These are phyloP conservation scores for Hypoxylon sp. DNA, from an alignment of 2,329 filamentous ascomycete genomes.

Conservation along the genomic window DNA sequence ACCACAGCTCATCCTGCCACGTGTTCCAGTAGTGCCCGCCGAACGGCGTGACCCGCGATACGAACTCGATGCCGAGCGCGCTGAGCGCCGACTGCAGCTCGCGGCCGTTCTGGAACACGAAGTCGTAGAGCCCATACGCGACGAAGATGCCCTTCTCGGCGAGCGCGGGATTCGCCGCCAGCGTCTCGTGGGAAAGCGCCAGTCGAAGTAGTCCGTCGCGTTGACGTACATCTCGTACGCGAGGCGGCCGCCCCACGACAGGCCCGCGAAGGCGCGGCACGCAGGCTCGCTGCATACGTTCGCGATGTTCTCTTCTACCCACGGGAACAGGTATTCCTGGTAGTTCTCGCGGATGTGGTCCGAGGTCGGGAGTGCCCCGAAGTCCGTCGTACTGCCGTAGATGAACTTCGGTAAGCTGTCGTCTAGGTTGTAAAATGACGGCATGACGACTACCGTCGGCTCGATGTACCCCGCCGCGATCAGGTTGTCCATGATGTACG, in stretches of 20 bases:
- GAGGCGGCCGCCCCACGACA: slow-evolving; percentile 47
- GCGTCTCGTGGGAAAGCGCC: slow-evolving; percentile 34
- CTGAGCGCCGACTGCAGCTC: slow-evolving; percentile 45
- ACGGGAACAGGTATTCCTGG: slow-evolving; percentile 47
- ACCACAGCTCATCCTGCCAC: slow-evolving; percentile 49
- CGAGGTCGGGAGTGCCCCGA: slow-evolving; percentile 35
- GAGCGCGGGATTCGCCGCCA: slow-evolving; percentile 38
- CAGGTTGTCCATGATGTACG: slow-evolving; percentile 48
- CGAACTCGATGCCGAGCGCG: slow-evolving; percentile 30
- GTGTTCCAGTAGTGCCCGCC: slow-evolving; percentile 50
- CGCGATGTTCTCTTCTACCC: slow-evolving; percentile 40
- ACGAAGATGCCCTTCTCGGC: slow-evolving; percentile 44
- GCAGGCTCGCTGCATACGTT: slow-evolving; percentile 43
- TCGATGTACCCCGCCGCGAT: slow-evolving; percentile 46
- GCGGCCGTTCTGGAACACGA: slow-evolving; percentile 39
- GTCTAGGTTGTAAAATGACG: slow-evolving; percentile 49
- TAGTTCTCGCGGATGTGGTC: slow-evolving; percentile 45
- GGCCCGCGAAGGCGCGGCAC: slow-evolving; percentile 48
- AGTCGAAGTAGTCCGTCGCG: slow-evolving; percentile 48
- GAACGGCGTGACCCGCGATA: slow-evolving; percentile 44
- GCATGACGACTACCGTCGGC: slow-evolving; percentile 49
- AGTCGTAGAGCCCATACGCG: slow-evolving; percentile 48
- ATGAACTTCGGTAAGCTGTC: slow-evolving; percentile 38
- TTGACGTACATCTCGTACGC: slow-evolving; percentile 51
- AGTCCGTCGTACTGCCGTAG: slow-evolving; percentile 43